Evolutionary conservation across 805 yeast species (phyloP).

Genomic region (Sugiyamaella valdiviana): DNA sequence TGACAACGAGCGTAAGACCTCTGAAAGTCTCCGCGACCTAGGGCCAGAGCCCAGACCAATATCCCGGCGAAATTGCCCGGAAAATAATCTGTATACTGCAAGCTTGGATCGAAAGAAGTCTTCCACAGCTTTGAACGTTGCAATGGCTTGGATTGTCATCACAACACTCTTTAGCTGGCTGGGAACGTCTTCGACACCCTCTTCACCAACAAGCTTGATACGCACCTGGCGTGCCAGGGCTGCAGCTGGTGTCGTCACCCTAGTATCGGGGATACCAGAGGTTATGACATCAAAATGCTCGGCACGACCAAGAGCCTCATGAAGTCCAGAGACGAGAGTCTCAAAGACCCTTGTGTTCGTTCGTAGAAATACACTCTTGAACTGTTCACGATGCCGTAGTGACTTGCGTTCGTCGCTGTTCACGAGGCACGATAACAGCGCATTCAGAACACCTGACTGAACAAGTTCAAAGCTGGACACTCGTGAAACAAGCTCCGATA

Average conservation of each 20-base stretch:
- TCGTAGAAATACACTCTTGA: slow-evolving; percentile 24
- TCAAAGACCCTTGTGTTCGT: slow-evolving; percentile 28
- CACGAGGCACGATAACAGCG: slow-evolving; percentile 30
- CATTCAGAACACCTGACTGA: slow-evolving; percentile 56
- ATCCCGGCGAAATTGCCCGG: not conserved
- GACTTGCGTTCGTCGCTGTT: slow-evolving; percentile 15
- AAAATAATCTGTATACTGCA: slow-evolving; percentile 12
- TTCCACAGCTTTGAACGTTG: slow-evolving; percentile 42
- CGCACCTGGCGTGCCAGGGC: slow-evolving; percentile 64
- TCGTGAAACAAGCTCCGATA: slow-evolving; percentile 11
- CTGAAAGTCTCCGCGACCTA: not conserved
- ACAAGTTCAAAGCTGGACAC: slow-evolving; percentile 73
- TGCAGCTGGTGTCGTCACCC: slow-evolving; percentile 19
- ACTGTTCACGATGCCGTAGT: slow-evolving; percentile 16
- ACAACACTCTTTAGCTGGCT: slow-evolving; percentile 25
- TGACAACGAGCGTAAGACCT: not conserved
- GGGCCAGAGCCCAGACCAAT: not conserved
- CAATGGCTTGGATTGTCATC: slow-evolving; percentile 48
- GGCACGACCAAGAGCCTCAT: slow-evolving; percentile 64
- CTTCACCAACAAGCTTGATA: slow-evolving; percentile 44
- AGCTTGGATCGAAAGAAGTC: slow-evolving; percentile 40
- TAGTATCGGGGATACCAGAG: slow-evolving; percentile 34
- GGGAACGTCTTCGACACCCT: slow-evolving; percentile 19
- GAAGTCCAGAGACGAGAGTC: slow-evolving; percentile 51
- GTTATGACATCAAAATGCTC: slow-evolving; percentile 65